Conservation (phyloP, 2,329 filamentous ascomycete genomes). For the Scedosporium boydii region DNA sequence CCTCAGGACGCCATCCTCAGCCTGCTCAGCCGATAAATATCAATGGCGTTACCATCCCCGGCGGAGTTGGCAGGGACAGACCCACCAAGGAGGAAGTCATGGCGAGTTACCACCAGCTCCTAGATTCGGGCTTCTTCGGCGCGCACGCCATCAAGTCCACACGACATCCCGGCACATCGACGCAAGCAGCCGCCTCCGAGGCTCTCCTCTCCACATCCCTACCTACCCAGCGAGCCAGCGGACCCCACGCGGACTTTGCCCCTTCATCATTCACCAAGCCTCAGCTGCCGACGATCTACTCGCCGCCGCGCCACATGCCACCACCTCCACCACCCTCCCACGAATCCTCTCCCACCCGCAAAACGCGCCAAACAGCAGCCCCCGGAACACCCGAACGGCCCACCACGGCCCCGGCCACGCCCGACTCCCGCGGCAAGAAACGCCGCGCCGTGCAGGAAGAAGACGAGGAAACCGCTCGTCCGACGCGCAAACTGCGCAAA, state of each 20-base stretch:
- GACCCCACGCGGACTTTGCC: conserved; percentile 8
- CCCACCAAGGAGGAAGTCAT: conserved; percentile 38
- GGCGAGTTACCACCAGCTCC: conserved; percentile 46
- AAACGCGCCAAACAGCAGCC: conserved; percentile 11
- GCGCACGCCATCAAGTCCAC: conserved; percentile 49
- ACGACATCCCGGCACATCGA: conserved; percentile 29
- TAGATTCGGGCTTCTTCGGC: conserved; percentile 49
- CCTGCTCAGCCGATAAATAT: background rate
- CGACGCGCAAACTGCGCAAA: conserved; percentile 43
- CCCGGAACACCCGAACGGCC: conserved; percentile 10
- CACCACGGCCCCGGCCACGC: conserved; percentile 2
- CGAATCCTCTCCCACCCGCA: background rate
- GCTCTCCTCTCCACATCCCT: conserved; percentile 7
- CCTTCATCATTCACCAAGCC: conserved; percentile 9
- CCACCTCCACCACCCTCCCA: background rate
- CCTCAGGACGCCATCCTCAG: conserved; percentile 4
- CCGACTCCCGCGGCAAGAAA: conserved; percentile 38
- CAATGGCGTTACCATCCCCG: conserved; percentile 5
- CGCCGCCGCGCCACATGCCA: conserved; percentile 5
- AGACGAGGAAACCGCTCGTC: conserved; percentile 18
- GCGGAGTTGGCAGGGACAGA: conserved; percentile 8
- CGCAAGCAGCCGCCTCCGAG: conserved; percentile 5
- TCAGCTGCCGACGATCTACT: conserved; percentile 7
- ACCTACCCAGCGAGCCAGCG: conserved; percentile 2
- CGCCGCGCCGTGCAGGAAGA: conserved; percentile 30